Conservation (phyloP, 352 stramenopile genomes). For the Plasmopara halstedii region DNA sequence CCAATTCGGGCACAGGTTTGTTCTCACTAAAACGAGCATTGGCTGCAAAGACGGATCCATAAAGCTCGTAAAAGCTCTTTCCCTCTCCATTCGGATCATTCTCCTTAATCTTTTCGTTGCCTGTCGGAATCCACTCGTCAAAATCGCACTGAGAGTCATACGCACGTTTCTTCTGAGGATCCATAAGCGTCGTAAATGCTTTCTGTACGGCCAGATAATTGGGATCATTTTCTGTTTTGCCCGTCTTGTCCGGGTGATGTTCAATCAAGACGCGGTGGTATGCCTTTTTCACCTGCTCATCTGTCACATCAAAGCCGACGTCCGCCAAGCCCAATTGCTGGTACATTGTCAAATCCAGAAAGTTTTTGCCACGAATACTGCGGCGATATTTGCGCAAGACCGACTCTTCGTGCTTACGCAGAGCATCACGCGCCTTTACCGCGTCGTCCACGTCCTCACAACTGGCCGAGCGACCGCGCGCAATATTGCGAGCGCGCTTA, state of each 20-base stretch:
- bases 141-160: constrained; percentile 87
- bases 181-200: constrained; percentile 73
- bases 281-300: constrained; percentile 82
- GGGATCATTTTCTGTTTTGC: constrained; percentile 84
- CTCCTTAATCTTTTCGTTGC: constrained; percentile 70
- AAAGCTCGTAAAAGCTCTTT: constrained; percentile 83
- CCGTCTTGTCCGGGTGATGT: constrained; percentile 83
- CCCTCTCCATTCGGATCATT: constrained; percentile 52
- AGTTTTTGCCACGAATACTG: constrained; percentile 75
- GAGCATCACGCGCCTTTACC: constrained; percentile 42
- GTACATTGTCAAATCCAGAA: constrained; percentile 82
- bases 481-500: constrained; percentile 67
- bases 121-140: constrained; percentile 68
- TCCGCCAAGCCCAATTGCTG: constrained; percentile 73
- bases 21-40: constrained; percentile 81
- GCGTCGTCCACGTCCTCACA: constrained; percentile 71
- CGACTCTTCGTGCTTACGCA: constrained; percentile 58
- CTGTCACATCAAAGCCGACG: constrained; percentile 72
- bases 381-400: constrained; percentile 77
- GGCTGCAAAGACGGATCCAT: constrained; percentile 66
- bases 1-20: constrained; percentile 64
- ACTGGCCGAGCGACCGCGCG: constrained; percentile 63
- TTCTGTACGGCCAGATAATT: constrained; percentile 86
- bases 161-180: constrained; percentile 73
- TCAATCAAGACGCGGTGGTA: constrained; percentile 86